Percentiles rank a stretch among this genome's conserved stretches.
phyloP scores from a whole-genome alignment of 495 filamentous ascomycete species.

The Neurospora sublineolata region DNA sequence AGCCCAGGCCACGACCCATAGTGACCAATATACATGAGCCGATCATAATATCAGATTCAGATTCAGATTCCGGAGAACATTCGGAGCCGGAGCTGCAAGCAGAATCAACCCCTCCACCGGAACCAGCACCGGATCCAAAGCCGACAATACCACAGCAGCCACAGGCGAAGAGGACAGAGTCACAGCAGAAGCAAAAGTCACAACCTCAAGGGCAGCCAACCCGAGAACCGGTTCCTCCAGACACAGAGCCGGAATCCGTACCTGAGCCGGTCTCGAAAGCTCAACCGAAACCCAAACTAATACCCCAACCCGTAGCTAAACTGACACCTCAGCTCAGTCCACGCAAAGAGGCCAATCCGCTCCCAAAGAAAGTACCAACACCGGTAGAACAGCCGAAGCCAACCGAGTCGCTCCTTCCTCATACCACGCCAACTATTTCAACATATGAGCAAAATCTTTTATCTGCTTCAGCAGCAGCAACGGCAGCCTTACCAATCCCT shows the following conservation, averaged over 20 bases:
- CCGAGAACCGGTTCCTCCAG: background rate
- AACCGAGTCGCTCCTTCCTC: background rate
- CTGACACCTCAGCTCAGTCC: background rate
- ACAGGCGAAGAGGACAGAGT: background rate
- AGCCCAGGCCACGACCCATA: background rate
- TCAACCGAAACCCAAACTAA: background rate
- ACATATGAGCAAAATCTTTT: background rate
- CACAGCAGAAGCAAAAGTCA: background rate
- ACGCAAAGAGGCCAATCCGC: background rate
- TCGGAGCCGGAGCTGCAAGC: background rate
- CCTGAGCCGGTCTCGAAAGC: background rate
- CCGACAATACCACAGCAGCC: background rate
- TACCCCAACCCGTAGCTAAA: background rate
- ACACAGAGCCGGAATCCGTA: background rate
- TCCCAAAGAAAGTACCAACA: background rate
- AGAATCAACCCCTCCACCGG: background rate
- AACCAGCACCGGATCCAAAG: background rate
- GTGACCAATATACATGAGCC: background rate
- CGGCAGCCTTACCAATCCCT: background rate
- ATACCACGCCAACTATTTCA: background rate
- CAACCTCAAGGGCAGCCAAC: background rate
- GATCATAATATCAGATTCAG: background rate
- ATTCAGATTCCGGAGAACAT: background rate
- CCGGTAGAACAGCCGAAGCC: background rate
- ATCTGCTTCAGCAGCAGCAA: slow-evolving; percentile 5